Percentiles rank a stretch among this genome's conserved stretches.
phyloP scores from a whole-genome alignment of 441 rosid genomes.

The Pelargonium myrrhifolium region DNA sequence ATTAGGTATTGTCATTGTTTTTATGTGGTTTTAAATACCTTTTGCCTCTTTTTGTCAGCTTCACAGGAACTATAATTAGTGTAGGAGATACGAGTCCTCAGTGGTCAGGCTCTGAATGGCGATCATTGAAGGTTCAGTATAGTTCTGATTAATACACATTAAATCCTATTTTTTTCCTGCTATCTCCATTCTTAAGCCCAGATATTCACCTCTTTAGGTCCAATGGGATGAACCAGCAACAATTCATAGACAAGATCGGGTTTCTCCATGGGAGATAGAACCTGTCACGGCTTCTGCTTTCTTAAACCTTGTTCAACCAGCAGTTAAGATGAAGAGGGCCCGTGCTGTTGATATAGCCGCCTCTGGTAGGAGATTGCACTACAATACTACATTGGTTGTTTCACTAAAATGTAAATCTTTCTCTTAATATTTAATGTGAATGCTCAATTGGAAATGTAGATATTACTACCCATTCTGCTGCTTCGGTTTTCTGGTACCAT shows the following conservation, averaged over 20 bases:
- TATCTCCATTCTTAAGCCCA: slow-evolving; percentile 20
- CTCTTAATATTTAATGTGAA: slow-evolving; percentile 11
- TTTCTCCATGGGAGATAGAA: slow-evolving; percentile 94
- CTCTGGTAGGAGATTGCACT: slow-evolving; percentile 41
- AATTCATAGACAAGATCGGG: slow-evolving; percentile 69
- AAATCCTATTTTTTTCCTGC: slow-evolving; percentile 13
- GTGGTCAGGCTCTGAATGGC: slow-evolving; percentile 79
- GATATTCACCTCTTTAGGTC: slow-evolving; percentile 36
- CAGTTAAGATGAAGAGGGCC: slow-evolving; percentile 57
- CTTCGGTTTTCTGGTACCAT: slow-evolving; percentile 37
- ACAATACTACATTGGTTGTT: background rate
- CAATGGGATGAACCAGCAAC: slow-evolving; percentile 89
- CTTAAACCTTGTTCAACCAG: slow-evolving; percentile 37
- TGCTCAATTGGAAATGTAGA: slow-evolving; percentile 30
- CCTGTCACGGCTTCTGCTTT: slow-evolving; percentile 45
- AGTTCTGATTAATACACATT: slow-evolving; percentile 8
- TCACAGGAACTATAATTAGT: slow-evolving; percentile 74
- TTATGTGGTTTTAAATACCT: background rate
- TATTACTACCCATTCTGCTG: slow-evolving; percentile 28
- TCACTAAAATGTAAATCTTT: slow-evolving; percentile 2
- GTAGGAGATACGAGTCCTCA: slow-evolving; percentile 55
- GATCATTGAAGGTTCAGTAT: slow-evolving; percentile 64
- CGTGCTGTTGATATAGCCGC: slow-evolving; percentile 39
- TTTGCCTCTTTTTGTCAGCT: slow-evolving; percentile 35
- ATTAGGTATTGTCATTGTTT: slow-evolving; percentile 5